A percentile compares a stretch with the other conserved stretches of the same genome.
phyloP scores from a whole-genome alignment of 2,329 filamentous ascomycete species.

The Penicillium sp. region DNA sequence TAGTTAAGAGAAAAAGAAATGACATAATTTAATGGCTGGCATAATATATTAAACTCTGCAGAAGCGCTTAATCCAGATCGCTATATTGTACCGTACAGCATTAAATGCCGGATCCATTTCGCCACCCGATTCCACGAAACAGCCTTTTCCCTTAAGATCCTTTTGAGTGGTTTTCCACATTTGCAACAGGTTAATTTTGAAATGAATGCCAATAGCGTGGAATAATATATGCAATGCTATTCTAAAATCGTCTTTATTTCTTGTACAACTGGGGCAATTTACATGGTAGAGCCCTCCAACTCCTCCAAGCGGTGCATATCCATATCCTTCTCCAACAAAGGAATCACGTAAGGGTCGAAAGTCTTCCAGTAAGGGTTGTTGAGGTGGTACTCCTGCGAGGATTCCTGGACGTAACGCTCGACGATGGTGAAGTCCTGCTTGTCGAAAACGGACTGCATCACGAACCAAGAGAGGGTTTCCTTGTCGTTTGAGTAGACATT shows the following conservation, averaged over 20 bases:
- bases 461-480: slow-evolving; percentile 70
- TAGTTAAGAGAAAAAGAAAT: too few species aligned
- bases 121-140: not conserved
- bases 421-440: slow-evolving; percentile 71
- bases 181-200: not conserved
- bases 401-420: slow-evolving; percentile 67
- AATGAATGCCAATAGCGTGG: not conserved
- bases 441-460: slow-evolving; percentile 72
- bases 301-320: slow-evolving; percentile 68
- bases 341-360: slow-evolving; percentile 71
- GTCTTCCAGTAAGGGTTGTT: slow-evolving; percentile 73
- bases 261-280: not conserved
- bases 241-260: not conserved
- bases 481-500: slow-evolving; percentile 69
- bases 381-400: slow-evolving; percentile 59
- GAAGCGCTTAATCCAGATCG: not conserved
- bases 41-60: not conserved
- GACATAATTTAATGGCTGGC: not conserved
- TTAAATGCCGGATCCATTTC: not conserved
- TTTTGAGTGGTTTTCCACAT: too few species aligned
- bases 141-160: too few species aligned
- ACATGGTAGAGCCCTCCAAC: slow-evolving; percentile 45
- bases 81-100: not conserved
- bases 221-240: not conserved
- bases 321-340: slow-evolving; percentile 66